A percentile compares a stretch with the other conserved stretches of the same genome.
Evolutionary conservation across 768 basidiomycete species (phyloP).

Genomic region (Suillus ampliporus): DNA sequence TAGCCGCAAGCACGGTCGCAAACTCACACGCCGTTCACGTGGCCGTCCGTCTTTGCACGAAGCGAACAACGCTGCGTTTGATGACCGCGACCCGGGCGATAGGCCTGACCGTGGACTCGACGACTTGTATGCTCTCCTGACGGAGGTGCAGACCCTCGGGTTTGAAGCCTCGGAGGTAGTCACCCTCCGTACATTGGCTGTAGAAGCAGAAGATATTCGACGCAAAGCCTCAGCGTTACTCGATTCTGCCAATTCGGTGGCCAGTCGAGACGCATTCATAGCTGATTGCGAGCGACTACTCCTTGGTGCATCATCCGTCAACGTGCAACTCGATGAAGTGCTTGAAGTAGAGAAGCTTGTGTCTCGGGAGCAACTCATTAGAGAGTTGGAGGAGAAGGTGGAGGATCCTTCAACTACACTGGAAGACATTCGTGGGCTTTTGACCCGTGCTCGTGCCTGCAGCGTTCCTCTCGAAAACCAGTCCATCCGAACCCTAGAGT

Average conservation of each 20-base stretch:
- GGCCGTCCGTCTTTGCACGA: conserved; percentile 56
- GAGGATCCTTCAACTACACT: conserved; percentile 71
- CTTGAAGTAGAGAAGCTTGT: conserved; percentile 80
- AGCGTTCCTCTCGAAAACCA: conserved; percentile 68
- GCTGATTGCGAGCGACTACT: conserved; percentile 75
- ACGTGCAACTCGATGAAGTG: conserved; percentile 85
- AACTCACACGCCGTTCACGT: conserved; percentile 70
- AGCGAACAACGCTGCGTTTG: conserved; percentile 38
- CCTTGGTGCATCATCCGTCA: conserved; percentile 73
- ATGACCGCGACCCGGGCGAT: conserved; percentile 61
- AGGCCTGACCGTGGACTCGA: conserved; percentile 73
- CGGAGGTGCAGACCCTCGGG: conserved; percentile 77
- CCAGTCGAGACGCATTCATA: conserved; percentile 61
- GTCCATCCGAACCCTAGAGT: conserved; percentile 65
- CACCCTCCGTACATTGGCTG: conserved; percentile 55
- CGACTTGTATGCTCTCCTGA: conserved; percentile 71
- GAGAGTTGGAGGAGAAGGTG: conserved; percentile 74
- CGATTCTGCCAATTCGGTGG: conserved; percentile 43
- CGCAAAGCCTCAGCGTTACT: conserved; percentile 60
- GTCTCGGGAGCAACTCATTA: conserved; percentile 75
- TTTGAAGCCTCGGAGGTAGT: conserved; percentile 85
- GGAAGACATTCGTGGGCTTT: conserved; percentile 76
- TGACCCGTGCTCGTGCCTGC: conserved; percentile 73
- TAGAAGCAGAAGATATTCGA: conserved; percentile 70
- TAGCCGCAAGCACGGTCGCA: conserved; percentile 79